Percentiles rank a stretch among this genome's conserved stretches.
Conservation (phyloP, 2,329 filamentous ascomycete genomes). For the Diaporthe helianthi region DNA sequence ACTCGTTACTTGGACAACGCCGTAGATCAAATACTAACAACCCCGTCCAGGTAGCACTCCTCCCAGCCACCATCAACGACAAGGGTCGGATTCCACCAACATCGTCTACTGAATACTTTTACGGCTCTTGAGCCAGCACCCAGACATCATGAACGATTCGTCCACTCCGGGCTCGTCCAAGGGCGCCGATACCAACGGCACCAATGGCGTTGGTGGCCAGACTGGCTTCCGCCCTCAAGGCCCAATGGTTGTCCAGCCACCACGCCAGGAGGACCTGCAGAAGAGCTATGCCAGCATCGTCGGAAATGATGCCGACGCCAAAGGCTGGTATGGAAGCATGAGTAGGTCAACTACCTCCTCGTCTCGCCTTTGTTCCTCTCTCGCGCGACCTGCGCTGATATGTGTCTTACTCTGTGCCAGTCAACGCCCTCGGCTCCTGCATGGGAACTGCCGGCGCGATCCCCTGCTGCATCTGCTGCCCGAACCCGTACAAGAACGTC, state of each 20-base stretch:
- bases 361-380: background rate
- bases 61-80: background rate
- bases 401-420: slow-evolving; percentile 44
- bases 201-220: slow-evolving; percentile 35
- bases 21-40: background rate
- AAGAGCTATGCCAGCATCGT: slow-evolving; percentile 75
- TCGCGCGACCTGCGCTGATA: background rate
- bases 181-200: slow-evolving; percentile 38
- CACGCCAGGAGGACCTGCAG: slow-evolving; percentile 83
- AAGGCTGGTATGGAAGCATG: slow-evolving; percentile 91
- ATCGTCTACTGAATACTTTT: slow-evolving; percentile 6
- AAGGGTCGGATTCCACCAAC: background rate
- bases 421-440: slow-evolving; percentile 75
- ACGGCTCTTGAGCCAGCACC: background rate
- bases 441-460: slow-evolving; percentile 85
- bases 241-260: slow-evolving; percentile 78
- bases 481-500: slow-evolving; percentile 95
- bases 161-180: slow-evolving; percentile 35
- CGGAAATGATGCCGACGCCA: slow-evolving; percentile 70
- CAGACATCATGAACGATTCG: slow-evolving; percentile 16
- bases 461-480: slow-evolving; percentile 89
- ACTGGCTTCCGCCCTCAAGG: slow-evolving; percentile 58
- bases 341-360: slow-evolving; percentile 60
- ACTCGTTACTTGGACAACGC: slow-evolving; percentile 10
- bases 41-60: background rate